phyloP scores from a whole-genome alignment of 441 rosid species.

The Croton setiger region DNA sequence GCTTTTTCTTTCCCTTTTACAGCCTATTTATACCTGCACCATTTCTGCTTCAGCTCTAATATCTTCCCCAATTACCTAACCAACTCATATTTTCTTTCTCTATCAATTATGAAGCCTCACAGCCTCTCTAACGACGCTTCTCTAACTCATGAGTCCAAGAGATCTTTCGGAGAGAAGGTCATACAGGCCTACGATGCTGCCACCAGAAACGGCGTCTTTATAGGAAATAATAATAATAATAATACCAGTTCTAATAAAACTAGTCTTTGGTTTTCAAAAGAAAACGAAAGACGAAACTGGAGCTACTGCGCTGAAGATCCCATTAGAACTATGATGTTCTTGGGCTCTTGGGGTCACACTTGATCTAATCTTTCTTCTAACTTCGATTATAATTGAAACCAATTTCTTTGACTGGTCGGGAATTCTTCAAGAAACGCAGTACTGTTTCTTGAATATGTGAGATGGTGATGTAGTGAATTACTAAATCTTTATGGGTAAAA shows the following conservation, averaged over 20 bases:
- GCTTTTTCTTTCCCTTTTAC: not conserved
- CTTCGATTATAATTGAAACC: not conserved
- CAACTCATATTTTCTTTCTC: not conserved
- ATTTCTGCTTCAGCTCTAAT: constrained; percentile 11
- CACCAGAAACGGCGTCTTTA: constrained; percentile 12
- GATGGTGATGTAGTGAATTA: too few species aligned
- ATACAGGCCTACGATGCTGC: constrained; percentile 37
- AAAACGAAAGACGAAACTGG: constrained; percentile 36
- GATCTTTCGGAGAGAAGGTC: constrained; percentile 37
- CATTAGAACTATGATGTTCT: constrained; percentile 57
- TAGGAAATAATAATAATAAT: constrained; percentile 9
- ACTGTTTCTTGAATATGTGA: too few species aligned
- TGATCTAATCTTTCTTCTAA: constrained; percentile 9
- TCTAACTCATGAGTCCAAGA: constrained; percentile 27
- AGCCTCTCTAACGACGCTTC: constrained; percentile 26
- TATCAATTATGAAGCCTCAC: constrained; percentile 24
- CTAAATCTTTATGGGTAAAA: not conserved
- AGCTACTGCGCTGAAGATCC: constrained; percentile 39
- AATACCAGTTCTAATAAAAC: constrained; percentile 3
- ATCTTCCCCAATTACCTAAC: constrained; percentile 16
- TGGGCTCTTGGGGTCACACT: constrained; percentile 60
- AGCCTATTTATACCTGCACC: constrained; percentile 23
- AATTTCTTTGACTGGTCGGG: not conserved
- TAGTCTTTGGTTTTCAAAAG: constrained; percentile 16
- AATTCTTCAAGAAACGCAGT: not conserved